phyloP scores from a whole-genome alignment of 116 monocot species.

The Phalaenopsis hybrid region DNA sequence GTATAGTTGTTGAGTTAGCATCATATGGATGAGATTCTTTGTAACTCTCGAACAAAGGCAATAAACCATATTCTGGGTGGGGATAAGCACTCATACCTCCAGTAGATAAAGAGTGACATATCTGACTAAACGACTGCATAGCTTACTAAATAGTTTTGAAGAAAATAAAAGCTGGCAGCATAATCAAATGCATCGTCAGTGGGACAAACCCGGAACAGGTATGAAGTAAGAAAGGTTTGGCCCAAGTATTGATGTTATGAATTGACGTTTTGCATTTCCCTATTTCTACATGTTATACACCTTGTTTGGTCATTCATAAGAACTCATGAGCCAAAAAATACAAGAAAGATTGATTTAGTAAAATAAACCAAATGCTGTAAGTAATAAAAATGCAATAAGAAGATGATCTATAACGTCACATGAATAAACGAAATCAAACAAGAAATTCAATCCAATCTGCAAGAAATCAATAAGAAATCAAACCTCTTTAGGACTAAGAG shows the following conservation, averaged over 20 bases:
- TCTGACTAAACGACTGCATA: neutral
- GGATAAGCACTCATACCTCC: too few species aligned
- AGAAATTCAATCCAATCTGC: neutral
- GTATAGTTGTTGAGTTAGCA: too few species aligned
- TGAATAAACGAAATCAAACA: neutral
- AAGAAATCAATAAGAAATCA: neutral
- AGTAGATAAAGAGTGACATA: neutral
- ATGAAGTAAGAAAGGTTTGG: neutral
- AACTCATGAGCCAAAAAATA: neutral
- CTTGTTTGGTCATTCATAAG: neutral
- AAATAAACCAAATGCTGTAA: neutral
- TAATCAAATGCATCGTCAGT: neutral
- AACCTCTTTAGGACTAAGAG: slow-evolving; percentile 77
- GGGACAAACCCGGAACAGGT: neutral
- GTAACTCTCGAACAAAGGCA: too few species aligned
- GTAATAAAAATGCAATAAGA: neutral
- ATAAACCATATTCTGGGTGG: too few species aligned
- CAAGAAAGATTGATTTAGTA: neutral
- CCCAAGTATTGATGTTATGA: neutral
- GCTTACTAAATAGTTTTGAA: neutral
- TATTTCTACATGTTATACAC: neutral
- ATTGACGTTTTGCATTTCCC: neutral
- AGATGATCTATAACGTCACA: neutral
- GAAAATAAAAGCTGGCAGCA: neutral
- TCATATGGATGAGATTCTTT: too few species aligned